Base-by-base conservation (phyloP, 2,329 filamentous ascomycete genomes). In the Furcasterigmium sp. region DNA sequence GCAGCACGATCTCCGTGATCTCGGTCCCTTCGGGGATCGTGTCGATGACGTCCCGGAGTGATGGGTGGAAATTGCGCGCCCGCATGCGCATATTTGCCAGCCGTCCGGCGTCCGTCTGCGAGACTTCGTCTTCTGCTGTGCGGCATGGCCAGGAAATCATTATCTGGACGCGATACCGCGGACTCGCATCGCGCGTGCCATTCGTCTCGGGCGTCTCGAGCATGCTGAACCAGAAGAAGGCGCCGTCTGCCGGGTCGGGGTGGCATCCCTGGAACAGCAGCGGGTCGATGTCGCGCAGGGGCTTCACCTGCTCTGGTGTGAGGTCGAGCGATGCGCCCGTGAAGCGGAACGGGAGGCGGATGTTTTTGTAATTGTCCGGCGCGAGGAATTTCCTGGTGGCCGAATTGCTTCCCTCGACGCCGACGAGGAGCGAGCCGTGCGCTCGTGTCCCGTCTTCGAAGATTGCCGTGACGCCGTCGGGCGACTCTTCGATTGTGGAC, bases 211-310 rank as follows among this genome's bases (percentile, higher is more conserved):
- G 69, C 8, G 65, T 67, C 32, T 67, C 67, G 14, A 75, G 60
- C 47, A 69, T 64, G 44, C 62, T 63, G 50, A 75, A 72, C 61
- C 70, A 79, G 15, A 80, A 57, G 46, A 66, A 79, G 17, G 64
- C 65, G 38, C 69, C 67, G 8, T 18, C 19, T 14, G 17, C 17
- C 1, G 69, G 73, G 4, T 65, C 58, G 0, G 75, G 73, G 52
- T 80, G 71, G 10, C 68, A 63, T 3, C 72, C 76, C 45, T 78
- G 72, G 52, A 80, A 75, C 19, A 79, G 68, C 32, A 73, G 64
- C 0, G 75, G 75, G 46, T 80, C 75, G 20, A 79, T 65, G 1
- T 59, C 61, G n/a, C 66, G 61, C 8, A 74, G 57, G 7, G 62
- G 51, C 59, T 53, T 49, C 62, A 52, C 57, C 61, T 65, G 51